phyloP scores from a whole-genome alignment of 805 yeast genomes.

The Suhomyces tanzawaensis region DNA sequence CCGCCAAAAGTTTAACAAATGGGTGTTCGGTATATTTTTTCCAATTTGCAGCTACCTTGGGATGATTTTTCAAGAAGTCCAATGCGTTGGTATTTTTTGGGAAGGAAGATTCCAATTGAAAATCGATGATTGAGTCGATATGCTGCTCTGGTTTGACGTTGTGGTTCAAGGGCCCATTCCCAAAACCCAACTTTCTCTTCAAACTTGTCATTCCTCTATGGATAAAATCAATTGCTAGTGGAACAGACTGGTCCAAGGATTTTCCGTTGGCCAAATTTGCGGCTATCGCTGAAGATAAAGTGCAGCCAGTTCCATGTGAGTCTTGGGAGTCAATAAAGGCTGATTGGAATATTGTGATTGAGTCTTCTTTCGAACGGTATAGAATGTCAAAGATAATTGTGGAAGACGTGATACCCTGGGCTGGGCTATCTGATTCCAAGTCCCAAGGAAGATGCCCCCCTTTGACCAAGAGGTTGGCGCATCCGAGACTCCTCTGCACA shows the following conservation, averaged over 20 bases:
- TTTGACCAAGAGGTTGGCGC: constrained; percentile 61
- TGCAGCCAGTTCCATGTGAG: constrained; percentile 91
- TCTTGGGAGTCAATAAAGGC: constrained; percentile 45
- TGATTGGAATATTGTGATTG: constrained; percentile 46
- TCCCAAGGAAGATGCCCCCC: constrained; percentile 74
- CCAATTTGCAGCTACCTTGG: constrained; percentile 57
- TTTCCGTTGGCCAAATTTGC: constrained; percentile 64
- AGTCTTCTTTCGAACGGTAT: constrained; percentile 39
- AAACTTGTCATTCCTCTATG: constrained; percentile 55
- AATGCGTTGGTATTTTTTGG: constrained; percentile 8
- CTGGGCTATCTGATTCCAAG: constrained; percentile 11
- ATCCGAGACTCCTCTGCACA: constrained; percentile 31
- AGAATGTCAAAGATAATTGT: constrained; percentile 48
- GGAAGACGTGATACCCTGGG: background rate
- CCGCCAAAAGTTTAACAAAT: constrained; percentile 55
- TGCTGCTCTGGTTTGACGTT: constrained; percentile 31
- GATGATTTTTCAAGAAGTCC: constrained; percentile 56
- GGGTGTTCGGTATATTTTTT: constrained; percentile 55
- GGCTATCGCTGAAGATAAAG: constrained; percentile 77
- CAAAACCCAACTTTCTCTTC: constrained; percentile 46
- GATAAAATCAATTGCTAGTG: constrained; percentile 59
- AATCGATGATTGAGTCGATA: constrained; percentile 4
- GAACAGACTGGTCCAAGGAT: constrained; percentile 48
- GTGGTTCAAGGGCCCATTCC: constrained; percentile 78
- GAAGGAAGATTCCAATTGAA: background rate